Evolutionary conservation across 441 rosid genomes (phyloP), one percentile per base, ranked within the genome.

Genomic region (Arabidopsis hybrid): DNA sequence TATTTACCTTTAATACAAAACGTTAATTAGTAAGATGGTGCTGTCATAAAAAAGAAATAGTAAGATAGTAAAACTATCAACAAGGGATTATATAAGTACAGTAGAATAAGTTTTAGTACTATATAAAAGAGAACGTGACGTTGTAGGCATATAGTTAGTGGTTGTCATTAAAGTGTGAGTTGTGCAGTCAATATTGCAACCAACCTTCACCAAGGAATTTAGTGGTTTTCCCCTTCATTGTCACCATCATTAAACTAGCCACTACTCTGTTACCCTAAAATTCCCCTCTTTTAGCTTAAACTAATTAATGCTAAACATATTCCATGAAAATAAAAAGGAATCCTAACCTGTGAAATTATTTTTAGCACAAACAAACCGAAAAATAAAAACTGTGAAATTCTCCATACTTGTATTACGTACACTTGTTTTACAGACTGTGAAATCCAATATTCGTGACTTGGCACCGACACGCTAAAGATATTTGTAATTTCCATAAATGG

Each of bases 391-490:
- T 34, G 45, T 68, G n/a, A 17, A 45, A 67, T 60, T 42, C 43
- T 43, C 40, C 9, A 42, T 9, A 32, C 32, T 31, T 31, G 32
- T 31, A 4, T 31, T 31, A 4, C 32, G 5, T 31, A 31, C 32
- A 31, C 32, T 31, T 31, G 32, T 31, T 31, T 31, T 0, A 31
- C 14, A 14, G 50, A 39, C 8, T 21, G 50, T n/a, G 51, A 39
- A 35, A 55, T 35, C 36, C 50, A 29, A 38, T 16, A 12, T 39
- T 12, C 7, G 65, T 16, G 39, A 32, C 13, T 52, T 17, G 42
- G 3, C 68, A 75, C 74, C 74, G 71, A 76, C 79, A 76, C 14
- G 17, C 17, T 49, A 45, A 40, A 52, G 4, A 42, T 11, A 38
- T 16, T 42, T 67, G 45, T 36, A 36, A 2, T 51, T 31, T 17